Base-by-base conservation (phyloP, 441 rosid species). In the Brassica hybrid region DNA sequence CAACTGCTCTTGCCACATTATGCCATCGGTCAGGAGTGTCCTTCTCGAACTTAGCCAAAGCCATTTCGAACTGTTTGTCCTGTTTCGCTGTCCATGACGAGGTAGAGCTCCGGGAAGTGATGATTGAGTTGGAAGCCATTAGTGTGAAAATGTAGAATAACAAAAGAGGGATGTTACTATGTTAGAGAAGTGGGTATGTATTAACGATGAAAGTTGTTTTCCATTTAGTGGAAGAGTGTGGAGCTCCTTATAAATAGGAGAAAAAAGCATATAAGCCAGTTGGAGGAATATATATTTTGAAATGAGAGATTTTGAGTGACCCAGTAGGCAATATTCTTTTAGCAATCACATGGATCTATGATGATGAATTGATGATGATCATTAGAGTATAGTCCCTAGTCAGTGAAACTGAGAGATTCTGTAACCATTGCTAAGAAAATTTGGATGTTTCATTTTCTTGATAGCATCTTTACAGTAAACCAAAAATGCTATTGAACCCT, bases 31-130 rank as follows among this genome's bases (percentile, higher is more conserved):
- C 32, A 27, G 32, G 32, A 27, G 32, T 27, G 5, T 27, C 32
- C 32, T 27, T 27, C 6, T 27, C 32, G 32, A 27, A 27, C 32
- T 27, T 27, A 27, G 5, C 32, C 32, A 27, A 27, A 0, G 32
- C 32, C 32, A 27, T 27, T 27, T 27, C 32, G 5, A 27, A 27
- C 32, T 27, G 30, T 32, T 80, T 80, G 79, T 80, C 67, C 2
- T 80, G 76, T 71, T 59, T 80, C 1, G 76, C 64, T 56, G 82
- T 79, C 82, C 82, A 79, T 36, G 79, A 73, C 0, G 78, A 79
- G 74, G 3, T 63, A 0, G 78, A 74, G 71, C 71, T 73, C 25
- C 72, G 61, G 19, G 71, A 74, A 63, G 67, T 23, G 64, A 48
- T 75, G 1, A 69, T 69, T 21, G 82, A 74, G 60, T 70, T 79